phyloP scores from a whole-genome alignment of 2,329 filamentous ascomycete genomes.

The Clonostachys rhizophaga region DNA sequence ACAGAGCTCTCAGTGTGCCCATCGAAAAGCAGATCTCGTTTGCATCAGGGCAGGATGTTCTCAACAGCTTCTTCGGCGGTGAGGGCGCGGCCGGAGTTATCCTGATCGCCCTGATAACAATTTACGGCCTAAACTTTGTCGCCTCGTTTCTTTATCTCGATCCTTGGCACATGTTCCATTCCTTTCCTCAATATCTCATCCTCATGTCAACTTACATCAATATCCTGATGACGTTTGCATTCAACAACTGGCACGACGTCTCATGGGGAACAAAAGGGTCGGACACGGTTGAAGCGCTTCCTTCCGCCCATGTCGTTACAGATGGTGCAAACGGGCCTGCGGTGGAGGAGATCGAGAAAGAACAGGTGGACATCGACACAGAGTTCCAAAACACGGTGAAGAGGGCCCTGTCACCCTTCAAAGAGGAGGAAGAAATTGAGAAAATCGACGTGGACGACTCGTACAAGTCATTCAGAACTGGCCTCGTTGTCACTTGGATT shows the following conservation, averaged over 20 bases:
- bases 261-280: constrained; percentile 97
- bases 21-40: constrained; percentile 52
- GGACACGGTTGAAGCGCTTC: constrained; percentile 86
- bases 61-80: constrained; percentile 71
- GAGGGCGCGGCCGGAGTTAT: constrained; percentile 74
- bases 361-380: constrained; percentile 90
- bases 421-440: constrained; percentile 65
- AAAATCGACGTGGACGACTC: constrained; percentile 85
- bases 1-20: constrained; percentile 62
- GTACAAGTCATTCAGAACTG: constrained; percentile 95
- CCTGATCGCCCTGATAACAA: constrained; percentile 79
- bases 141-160: constrained; percentile 92
- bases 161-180: constrained; percentile 97
- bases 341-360: constrained; percentile 87
- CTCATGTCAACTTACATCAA: constrained; percentile 94
- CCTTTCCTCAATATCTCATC: constrained; percentile 81
- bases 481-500: constrained; percentile 82
- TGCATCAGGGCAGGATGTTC: constrained; percentile 56
- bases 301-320: constrained; percentile 80
- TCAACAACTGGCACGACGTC: constrained; percentile 97
- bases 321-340: constrained; percentile 72
- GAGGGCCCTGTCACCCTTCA: constrained; percentile 75
- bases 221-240: constrained; percentile 93
- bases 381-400: constrained; percentile 91
- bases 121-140: constrained; percentile 89